These are phyloP conservation scores for Fusarium sp. DNA, from an alignment of 2,329 filamentous ascomycete genomes.

Conservation along the genomic window DNA sequence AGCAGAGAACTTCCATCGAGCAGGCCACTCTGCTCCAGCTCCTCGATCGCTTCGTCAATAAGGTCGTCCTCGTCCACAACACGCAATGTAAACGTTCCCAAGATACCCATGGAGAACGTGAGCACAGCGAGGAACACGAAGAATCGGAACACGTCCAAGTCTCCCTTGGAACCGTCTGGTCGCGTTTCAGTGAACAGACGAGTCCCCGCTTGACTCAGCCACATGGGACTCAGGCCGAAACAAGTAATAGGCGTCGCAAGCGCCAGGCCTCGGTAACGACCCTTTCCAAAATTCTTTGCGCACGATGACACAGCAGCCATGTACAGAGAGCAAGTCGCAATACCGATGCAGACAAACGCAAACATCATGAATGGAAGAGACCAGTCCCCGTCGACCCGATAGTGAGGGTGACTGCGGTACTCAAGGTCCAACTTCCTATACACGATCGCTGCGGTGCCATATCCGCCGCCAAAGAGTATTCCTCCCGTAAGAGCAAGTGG, in stretches of 20 bases:
- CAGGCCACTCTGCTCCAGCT: conserved; percentile 90
- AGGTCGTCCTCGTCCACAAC: conserved; percentile 89
- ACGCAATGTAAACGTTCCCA: conserved; percentile 81
- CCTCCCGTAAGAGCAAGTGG: conserved; percentile 82
- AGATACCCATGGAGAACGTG: conserved; percentile 77
- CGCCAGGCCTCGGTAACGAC: conserved; percentile 88
- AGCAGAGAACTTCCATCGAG: conserved; percentile 84
- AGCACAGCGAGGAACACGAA: conserved; percentile 87
- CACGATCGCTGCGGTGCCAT: conserved; percentile 84
- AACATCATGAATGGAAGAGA: conserved; percentile 88
- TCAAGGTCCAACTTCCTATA: conserved; percentile 72
- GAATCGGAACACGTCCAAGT: conserved; percentile 85
- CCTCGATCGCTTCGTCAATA: conserved; percentile 91
- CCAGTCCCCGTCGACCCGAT: conserved; percentile 67
- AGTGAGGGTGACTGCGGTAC: conserved; percentile 54
- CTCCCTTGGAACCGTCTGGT: conserved; percentile 73
- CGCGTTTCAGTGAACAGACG: conserved; percentile 79
- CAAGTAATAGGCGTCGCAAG: conserved; percentile 92
- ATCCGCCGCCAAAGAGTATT: conserved; percentile 83
- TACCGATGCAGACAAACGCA: conserved; percentile 86
- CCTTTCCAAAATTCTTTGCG: conserved; percentile 97
- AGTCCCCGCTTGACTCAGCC: conserved; percentile 91
- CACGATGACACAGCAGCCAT: conserved; percentile 92
- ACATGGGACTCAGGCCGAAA: conserved; percentile 95
- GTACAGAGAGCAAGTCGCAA: conserved; percentile 91